Conservation (phyloP, 345 rosid genomes). For the Nasturtium officinale region DNA sequence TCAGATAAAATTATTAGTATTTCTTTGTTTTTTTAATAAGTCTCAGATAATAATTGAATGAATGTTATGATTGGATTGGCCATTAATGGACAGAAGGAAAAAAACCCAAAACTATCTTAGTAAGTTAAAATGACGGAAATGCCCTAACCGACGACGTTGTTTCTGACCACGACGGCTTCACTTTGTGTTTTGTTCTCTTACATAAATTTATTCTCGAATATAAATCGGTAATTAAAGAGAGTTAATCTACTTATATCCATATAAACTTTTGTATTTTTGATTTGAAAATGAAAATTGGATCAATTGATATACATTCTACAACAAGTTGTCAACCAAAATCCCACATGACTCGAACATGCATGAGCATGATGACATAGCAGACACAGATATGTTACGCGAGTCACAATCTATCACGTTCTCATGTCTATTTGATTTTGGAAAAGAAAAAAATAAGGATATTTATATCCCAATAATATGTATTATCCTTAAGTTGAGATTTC, state of each 20-base stretch:
- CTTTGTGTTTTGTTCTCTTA: background rate
- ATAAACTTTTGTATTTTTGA: background rate
- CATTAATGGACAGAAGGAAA: conserved; percentile 24
- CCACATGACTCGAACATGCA: conserved; percentile 31
- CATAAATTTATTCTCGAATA: background rate
- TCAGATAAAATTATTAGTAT: background rate
- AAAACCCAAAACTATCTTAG: conserved; percentile 19
- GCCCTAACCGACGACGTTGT: conserved; percentile 29
- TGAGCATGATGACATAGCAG: conserved; percentile 10
- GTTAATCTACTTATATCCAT: background rate
- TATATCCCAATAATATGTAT: background rate
- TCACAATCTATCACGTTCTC: conserved; percentile 40
- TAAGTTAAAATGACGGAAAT: background rate
- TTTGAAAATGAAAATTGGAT: background rate
- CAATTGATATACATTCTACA: background rate
- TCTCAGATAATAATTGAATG: conserved; percentile 29
- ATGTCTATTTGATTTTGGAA: background rate
- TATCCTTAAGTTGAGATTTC: background rate
- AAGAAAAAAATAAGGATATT: background rate
- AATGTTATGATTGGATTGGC: conserved; percentile 46
- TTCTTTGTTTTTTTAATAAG: background rate
- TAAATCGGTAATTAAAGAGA: background rate
- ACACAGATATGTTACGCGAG: conserved; percentile 11
- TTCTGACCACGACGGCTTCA: conserved; percentile 22
- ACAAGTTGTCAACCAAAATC: conserved; percentile 12